Evolutionary conservation across 1,139 yeast genomes (phyloP).

Genomic region (Arxiozyma bovina): DNA sequence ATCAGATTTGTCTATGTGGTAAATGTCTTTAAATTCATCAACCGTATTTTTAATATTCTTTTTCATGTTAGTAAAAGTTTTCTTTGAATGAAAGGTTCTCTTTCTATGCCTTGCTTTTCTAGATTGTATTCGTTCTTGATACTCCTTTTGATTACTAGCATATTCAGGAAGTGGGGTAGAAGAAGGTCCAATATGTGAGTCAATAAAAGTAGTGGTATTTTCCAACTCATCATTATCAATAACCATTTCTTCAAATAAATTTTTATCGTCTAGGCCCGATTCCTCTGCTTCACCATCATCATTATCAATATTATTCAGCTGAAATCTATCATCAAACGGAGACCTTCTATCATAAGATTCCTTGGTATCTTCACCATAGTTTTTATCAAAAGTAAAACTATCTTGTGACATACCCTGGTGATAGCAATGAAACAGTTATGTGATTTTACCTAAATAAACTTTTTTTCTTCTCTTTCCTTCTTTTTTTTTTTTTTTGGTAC

Average conservation of each 20-base stretch:
- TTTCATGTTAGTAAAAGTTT: constrained; percentile 33
- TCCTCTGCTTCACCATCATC: not conserved
- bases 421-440: not conserved
- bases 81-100: constrained; percentile 22
- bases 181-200: constrained; percentile 4
- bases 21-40: constrained; percentile 17
- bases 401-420: not conserved
- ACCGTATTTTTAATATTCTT: constrained; percentile 28
- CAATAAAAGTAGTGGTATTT: constrained; percentile 6
- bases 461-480: no score
- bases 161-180: not conserved
- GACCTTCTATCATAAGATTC: constrained; percentile 13
- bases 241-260: constrained; percentile 8
- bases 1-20: constrained; percentile 9
- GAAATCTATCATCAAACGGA: constrained; percentile 22
- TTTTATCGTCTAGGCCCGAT: not conserved
- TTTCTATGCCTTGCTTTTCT: constrained; percentile 5
- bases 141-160: not conserved
- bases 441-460: not conserved
- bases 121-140: constrained; percentile 3
- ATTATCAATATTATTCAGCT: not conserved
- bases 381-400: constrained; percentile 1
- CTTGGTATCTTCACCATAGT: constrained; percentile 8
- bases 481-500: no score
- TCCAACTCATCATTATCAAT: constrained; percentile 13